phyloP scores from a whole-genome alignment of 768 basidiomycete species.

The Filobasidium wieringae region DNA sequence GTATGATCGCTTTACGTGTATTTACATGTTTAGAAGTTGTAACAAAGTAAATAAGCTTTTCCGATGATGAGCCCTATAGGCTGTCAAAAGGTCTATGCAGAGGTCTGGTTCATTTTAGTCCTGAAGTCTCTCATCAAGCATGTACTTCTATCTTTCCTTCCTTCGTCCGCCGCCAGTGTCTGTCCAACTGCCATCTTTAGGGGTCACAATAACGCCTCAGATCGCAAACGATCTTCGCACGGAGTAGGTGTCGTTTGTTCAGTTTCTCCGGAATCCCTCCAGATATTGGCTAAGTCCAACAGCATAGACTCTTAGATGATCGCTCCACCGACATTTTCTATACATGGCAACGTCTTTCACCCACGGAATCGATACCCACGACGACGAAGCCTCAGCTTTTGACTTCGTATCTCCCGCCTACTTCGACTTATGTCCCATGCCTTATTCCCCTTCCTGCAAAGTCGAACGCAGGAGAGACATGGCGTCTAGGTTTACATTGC shows the following conservation, averaged over 20 bases:
- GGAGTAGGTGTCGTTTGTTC: slow-evolving; percentile 42
- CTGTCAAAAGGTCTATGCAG: too few relatives aligned
- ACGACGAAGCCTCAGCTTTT: too few relatives aligned
- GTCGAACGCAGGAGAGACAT: slow-evolving; percentile 48
- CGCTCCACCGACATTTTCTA: slow-evolving; percentile 56
- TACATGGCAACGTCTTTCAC: slow-evolving; percentile 46
- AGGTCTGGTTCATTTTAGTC: too few relatives aligned
- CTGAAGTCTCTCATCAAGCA: too few relatives aligned
- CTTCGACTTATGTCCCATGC: slow-evolving; percentile 64
- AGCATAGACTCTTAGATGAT: slow-evolving; percentile 43
- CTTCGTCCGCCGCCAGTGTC: slow-evolving; percentile 65
- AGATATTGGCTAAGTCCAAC: not conserved
- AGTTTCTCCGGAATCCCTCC: not conserved
- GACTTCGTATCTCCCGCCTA: slow-evolving; percentile 55
- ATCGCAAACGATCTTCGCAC: slow-evolving; percentile 83
- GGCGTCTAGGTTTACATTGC: slow-evolving; percentile 51
- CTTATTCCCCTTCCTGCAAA: slow-evolving; percentile 53
- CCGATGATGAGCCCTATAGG: too few relatives aligned
- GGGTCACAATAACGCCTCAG: slow-evolving; percentile 62
- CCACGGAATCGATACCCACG: slow-evolving; percentile 16
- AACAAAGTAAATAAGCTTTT: too few relatives aligned
- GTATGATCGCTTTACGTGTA: too few relatives aligned
- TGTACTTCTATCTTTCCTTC: slow-evolving; percentile 85
- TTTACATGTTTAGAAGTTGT: too few relatives aligned
- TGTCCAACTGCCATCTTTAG: slow-evolving; percentile 33